A percentile compares a stretch with the other conserved stretches of the same genome.
These are phyloP conservation scores for Simplicillium sp. DNA, from an alignment of 2,329 filamentous ascomycete species.

Conservation along the genomic window DNA sequence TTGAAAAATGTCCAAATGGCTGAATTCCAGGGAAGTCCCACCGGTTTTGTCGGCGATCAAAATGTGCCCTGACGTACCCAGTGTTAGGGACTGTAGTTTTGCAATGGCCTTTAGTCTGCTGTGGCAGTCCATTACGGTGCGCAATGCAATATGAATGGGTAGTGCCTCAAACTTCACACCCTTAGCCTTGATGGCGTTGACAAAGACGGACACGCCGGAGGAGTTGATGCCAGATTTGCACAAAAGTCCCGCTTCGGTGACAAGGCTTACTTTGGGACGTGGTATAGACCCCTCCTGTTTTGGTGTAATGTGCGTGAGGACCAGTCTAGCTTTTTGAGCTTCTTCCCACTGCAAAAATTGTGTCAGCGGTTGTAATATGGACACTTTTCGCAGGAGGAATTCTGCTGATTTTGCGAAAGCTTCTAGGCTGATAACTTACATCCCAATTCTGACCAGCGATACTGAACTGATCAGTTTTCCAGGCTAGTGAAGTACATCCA, in stretches of 20 bases:
- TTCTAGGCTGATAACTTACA: background rate
- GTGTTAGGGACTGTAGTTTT: background rate
- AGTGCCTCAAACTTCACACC: constrained; percentile 10
- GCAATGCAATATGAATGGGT: constrained; percentile 1
- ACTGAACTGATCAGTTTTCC: background rate
- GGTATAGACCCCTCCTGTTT: too few relatives aligned
- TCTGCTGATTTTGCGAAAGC: too few relatives aligned
- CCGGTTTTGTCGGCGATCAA: constrained; percentile 3
- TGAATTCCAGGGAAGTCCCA: constrained; percentile 1
- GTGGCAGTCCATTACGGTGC: background rate
- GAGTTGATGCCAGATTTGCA: constrained; percentile 3
- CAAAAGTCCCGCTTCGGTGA: constrained; percentile 3
- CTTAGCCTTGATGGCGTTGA: constrained; percentile 16
- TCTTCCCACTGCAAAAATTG: background rate
- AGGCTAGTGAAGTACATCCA: constrained; percentile 3
- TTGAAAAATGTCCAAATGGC: background rate
- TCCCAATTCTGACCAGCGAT: constrained; percentile 4
- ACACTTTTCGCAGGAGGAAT: too few relatives aligned
- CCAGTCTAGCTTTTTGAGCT: background rate
- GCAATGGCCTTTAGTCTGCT: background rate
- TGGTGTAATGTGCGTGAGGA: background rate
- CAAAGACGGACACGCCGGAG: constrained; percentile 16
- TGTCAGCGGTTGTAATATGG: too few relatives aligned
- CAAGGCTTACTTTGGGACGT: background rate
- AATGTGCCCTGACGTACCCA: constrained; percentile 1